These are phyloP conservation scores for Lathyrus oleraceus DNA, from an alignment of 306 rosid species.

Conservation along the genomic window DNA sequence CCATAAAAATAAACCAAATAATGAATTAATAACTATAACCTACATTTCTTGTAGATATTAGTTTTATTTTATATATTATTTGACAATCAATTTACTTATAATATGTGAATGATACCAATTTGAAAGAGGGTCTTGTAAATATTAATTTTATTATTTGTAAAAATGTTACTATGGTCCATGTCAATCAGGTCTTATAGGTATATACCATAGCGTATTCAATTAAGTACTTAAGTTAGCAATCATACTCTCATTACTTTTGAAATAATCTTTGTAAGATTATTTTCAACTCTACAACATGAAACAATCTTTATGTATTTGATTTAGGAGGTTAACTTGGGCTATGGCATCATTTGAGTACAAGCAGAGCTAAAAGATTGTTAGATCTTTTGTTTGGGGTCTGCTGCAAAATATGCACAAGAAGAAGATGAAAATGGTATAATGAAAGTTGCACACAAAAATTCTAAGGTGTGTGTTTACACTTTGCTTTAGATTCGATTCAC, in stretches of 20 bases:
- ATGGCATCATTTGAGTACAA: no score
- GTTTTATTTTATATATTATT: no score
- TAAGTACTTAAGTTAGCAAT: not conserved
- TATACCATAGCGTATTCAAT: not conserved
- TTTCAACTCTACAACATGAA: not conserved
- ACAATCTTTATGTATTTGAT: no score
- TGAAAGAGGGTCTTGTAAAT: not conserved
- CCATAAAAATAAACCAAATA: no score
- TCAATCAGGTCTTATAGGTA: not conserved
- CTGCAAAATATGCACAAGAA: no score
- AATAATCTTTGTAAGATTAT: not conserved
- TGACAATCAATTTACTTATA: not conserved
- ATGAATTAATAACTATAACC: not conserved
- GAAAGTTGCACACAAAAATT: no score
- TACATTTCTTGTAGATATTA: not conserved
- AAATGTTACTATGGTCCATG: not conserved
- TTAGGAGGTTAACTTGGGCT: no score
- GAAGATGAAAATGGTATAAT: no score
- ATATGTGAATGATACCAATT: not conserved
- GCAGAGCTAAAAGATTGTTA: no score
- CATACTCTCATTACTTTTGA: not conserved
- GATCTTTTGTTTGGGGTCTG: no score
- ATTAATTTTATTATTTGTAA: not conserved
- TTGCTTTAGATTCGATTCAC: no score
- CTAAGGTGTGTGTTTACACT: no score